phyloP scores from a whole-genome alignment of 1,284 basidiomycete species.

The Moniliophthora roreri region DNA sequence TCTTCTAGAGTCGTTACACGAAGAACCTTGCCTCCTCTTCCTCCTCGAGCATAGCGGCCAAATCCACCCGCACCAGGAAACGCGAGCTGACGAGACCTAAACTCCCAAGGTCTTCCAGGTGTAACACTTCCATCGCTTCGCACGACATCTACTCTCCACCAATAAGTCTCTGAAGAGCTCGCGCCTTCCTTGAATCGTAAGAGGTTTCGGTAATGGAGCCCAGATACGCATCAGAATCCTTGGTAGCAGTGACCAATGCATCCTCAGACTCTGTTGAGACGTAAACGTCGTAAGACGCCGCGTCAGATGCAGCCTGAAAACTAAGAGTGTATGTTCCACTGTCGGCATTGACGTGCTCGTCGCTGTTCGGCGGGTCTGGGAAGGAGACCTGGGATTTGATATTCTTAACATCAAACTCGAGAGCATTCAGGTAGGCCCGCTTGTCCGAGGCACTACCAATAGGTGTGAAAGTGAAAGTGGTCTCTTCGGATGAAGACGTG shows the following conservation, averaged over 20 bases:
- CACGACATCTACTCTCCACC: slow-evolving; percentile 8
- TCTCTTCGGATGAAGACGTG: background rate
- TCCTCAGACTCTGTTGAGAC: background rate
- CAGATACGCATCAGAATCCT: background rate
- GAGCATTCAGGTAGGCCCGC: slow-evolving; percentile 9
- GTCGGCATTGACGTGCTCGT: slow-evolving; percentile 4
- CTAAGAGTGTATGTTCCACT: background rate
- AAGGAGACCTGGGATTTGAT: slow-evolving; percentile 1
- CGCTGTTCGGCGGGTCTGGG: slow-evolving; percentile 1
- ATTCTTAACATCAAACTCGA: slow-evolving; percentile 7
- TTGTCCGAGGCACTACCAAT: background rate
- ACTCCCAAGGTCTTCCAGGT: slow-evolving; percentile 5
- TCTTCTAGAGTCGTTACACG: slow-evolving; percentile 9
- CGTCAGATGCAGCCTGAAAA: background rate
- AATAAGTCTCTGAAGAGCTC: slow-evolving; percentile 1
- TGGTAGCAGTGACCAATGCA: background rate
- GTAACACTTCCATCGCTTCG: background rate
- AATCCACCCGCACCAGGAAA: slow-evolving; percentile 13
- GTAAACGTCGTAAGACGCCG: slow-evolving; percentile 3
- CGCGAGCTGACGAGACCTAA: slow-evolving; percentile 6
- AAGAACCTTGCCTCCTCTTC: slow-evolving; percentile 6
- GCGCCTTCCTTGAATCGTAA: background rate
- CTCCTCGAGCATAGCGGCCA: slow-evolving; percentile 9
- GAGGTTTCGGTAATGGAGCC: background rate
- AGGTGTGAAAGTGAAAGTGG: slow-evolving; percentile 6